Conservation (phyloP, 202 grass and related monocot species). For the Saccharum hybrid region DNA sequence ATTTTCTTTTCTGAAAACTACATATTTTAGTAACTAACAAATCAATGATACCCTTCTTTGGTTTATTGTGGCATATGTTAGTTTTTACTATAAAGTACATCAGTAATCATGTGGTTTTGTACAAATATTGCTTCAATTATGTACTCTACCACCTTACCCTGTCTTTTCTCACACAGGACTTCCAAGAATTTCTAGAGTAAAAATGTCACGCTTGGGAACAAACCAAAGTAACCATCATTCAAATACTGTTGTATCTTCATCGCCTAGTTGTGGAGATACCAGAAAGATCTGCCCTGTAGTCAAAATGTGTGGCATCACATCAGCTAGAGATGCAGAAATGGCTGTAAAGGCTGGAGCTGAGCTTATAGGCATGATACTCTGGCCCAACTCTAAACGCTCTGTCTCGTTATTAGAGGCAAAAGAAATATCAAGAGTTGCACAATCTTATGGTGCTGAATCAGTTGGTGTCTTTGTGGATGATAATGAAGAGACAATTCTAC, state of each 20-base stretch:
- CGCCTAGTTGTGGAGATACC: background rate
- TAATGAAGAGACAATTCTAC: conserved; percentile 74
- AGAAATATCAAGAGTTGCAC: conserved; percentile 73
- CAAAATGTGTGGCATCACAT: conserved; percentile 94
- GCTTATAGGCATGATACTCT: conserved; percentile 93
- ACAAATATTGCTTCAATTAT: background rate
- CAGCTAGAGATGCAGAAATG: conserved; percentile 80
- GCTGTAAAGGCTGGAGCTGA: conserved; percentile 64
- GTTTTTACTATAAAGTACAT: background rate
- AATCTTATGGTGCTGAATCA: conserved; percentile 69
- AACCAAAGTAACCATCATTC: conserved; percentile 8
- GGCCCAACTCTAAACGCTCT: conserved; percentile 77
- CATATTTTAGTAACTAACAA: background rate
- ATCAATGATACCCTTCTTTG: background rate
- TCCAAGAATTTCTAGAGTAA: conserved; percentile 26
- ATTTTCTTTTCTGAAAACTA: background rate
- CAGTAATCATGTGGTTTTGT: background rate
- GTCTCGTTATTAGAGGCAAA: conserved; percentile 63
- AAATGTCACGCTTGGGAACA: conserved; percentile 14
- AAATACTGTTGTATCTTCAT: background rate
- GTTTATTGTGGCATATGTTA: background rate
- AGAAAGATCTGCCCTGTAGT: conserved; percentile 59
- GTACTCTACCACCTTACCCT: background rate
- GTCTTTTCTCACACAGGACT: conserved; percentile 35
- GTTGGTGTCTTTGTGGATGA: conserved; percentile 96